A percentile compares a stretch with the other conserved stretches of the same genome.
These are phyloP conservation scores for Strobilomyces echinocephalus DNA, from an alignment of 768 basidiomycete species.

Conservation along the genomic window DNA sequence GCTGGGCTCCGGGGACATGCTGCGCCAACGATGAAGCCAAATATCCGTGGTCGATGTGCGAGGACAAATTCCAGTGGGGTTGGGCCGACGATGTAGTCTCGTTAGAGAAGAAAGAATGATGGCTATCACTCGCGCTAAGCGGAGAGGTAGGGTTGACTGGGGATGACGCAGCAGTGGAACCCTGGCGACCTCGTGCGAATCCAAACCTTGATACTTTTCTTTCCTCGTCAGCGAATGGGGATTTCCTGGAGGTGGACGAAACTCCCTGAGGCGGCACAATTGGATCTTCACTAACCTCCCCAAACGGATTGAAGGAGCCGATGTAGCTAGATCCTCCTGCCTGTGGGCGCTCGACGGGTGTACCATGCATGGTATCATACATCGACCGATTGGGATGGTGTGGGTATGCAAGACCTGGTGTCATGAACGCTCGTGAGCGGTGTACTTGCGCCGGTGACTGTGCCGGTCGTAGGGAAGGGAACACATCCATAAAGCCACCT, in stretches of 20 bases:
- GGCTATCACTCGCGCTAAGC: slow-evolving; percentile 45
- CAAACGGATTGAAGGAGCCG: slow-evolving; percentile 80
- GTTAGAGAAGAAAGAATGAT: slow-evolving; percentile 45
- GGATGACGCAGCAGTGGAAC: slow-evolving; percentile 53
- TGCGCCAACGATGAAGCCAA: slow-evolving; percentile 47
- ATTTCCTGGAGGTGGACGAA: slow-evolving; percentile 32
- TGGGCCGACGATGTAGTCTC: slow-evolving; percentile 34
- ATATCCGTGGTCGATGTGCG: slow-evolving; percentile 40
- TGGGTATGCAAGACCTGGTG: slow-evolving; percentile 50
- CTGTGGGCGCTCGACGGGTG: slow-evolving; percentile 43
- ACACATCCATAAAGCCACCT: slow-evolving; percentile 65
- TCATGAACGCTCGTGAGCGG: slow-evolving; percentile 33
- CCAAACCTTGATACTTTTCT: slow-evolving; percentile 77
- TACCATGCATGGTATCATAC: slow-evolving; percentile 45
- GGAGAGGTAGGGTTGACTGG: slow-evolving; percentile 56
- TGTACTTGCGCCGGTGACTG: slow-evolving; percentile 18
- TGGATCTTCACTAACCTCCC: slow-evolving; percentile 52
- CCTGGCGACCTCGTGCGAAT: slow-evolving; percentile 69
- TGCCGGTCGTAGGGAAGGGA: slow-evolving; percentile 53
- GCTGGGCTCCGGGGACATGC: slow-evolving; percentile 37
- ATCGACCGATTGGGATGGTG: slow-evolving; percentile 46
- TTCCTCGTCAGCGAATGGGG: slow-evolving; percentile 50
- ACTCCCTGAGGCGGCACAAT: slow-evolving; percentile 24
- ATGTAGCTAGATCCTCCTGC: slow-evolving; percentile 51
- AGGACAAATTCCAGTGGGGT: slow-evolving; percentile 42